Base-by-base conservation (phyloP, 2,329 filamentous ascomycete species). In the Diaporthe amygdali region DNA sequence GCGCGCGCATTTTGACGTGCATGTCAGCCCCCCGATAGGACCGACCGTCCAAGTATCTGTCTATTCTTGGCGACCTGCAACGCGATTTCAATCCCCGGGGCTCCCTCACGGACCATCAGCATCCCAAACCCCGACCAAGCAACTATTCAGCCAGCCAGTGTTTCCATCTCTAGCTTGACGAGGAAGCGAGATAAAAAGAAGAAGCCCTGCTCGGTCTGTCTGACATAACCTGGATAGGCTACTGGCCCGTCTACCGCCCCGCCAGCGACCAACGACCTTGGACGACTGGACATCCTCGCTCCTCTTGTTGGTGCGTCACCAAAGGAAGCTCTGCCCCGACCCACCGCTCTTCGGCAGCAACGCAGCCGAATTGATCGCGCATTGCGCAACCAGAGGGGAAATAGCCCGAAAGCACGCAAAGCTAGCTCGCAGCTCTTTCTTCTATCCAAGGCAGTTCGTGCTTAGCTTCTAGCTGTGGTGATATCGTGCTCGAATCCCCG, bases 261-360 rank as follows among this genome's bases (percentile, higher is more conserved):
- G n/a, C 39, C 55, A 46, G 12, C 56, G 14, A 32, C 39, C 59
- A 49, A 49, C 59, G 44, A 49, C 30, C 30, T 17, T 12, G 30
- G 37, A 27, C 59, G 8, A 64, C 44, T 64, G 59, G 59, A 49
- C 17, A 37, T 64, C 41, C 59, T 64, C 44, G 59, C 41, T 49
- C 59, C 59, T 22, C 59, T 34, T 41, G 6, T 30, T 32, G 44
- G 47, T 64, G 59, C 59, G 59, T 64, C 59, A 64, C 41, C 44
- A 64, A 37, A 25, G 46, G 59, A 30, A 64, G 59, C 59, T 64
- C 34, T 61, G 56, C 56, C 59, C 59, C 59, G 44, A 64, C 59
- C 59, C 59, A 64, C 59, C 59, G 59, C 59, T 49, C 44, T 64
- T 49, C 59, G 59, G 25, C 25, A 64, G 30, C 30, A 20, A 64